These are phyloP conservation scores for Westerdykella sp. DNA, from an alignment of 2,329 filamentous ascomycete genomes.

Conservation along the genomic window DNA sequence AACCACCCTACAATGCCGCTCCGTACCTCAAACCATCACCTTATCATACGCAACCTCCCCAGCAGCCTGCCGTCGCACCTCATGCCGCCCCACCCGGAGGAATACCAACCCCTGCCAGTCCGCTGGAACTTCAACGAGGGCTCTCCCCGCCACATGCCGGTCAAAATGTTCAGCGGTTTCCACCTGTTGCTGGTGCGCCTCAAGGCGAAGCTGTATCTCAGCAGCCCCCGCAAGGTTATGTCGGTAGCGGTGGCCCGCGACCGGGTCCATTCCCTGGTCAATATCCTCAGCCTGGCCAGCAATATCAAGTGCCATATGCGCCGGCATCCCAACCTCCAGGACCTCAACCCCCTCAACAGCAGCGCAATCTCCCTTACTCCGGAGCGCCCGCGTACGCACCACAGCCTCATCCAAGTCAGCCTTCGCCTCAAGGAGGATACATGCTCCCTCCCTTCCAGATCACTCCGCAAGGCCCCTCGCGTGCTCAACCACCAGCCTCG, in stretches of 20 bases:
- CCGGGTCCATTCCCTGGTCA: conserved; percentile 21
- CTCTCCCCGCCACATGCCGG: no score
- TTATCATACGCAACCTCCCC: conserved; percentile 30
- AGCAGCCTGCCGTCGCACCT: conserved; percentile 20
- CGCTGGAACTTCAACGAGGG: no score
- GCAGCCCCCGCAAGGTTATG: conserved; percentile 4
- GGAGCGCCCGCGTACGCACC: conserved; percentile 28
- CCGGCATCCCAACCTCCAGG: conserved; percentile 29
- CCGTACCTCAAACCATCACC: conserved; percentile 35
- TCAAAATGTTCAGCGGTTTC: conserved; percentile 21
- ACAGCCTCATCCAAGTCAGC: conserved; percentile 29
- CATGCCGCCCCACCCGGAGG: conserved; percentile 19
- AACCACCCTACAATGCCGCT: conserved; percentile 22
- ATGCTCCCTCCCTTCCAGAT: conserved; percentile 46
- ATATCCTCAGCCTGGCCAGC: conserved; percentile 22
- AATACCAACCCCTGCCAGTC: conserved; percentile 9
- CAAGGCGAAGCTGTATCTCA: no score
- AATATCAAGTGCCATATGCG: conserved; percentile 20
- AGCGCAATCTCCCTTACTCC: conserved; percentile 25
- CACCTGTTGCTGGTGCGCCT: conserved; percentile 25
- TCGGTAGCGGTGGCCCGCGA: conserved; percentile 18
- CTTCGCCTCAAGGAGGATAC: conserved; percentile 40
- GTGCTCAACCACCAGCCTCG: conserved; percentile 25
- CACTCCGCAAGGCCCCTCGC: conserved; percentile 39
- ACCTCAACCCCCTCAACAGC: conserved; percentile 28